A percentile compares a stretch with the other conserved stretches of the same genome.
Evolutionary conservation across 169 alveolate genomes (phyloP).

Genomic region (Sarcocystis neurona): DNA sequence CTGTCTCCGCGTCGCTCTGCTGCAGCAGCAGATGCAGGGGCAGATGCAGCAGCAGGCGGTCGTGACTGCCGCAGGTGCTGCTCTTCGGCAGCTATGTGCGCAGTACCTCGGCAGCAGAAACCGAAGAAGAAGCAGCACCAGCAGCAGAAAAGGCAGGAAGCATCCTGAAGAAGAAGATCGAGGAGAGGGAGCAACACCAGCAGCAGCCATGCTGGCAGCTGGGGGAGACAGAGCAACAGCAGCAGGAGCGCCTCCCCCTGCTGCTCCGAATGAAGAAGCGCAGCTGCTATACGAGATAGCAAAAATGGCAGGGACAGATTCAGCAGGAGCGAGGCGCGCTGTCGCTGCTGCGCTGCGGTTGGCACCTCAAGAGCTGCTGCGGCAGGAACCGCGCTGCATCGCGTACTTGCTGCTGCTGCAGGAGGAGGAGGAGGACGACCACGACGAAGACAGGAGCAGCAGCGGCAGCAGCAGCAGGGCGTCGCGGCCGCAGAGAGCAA

Average conservation of each 20-base stretch:
- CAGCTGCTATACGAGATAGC: neutral
- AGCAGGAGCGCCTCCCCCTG: neutral
- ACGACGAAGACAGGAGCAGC: neutral
- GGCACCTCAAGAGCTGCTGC: neutral
- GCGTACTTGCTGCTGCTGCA: constrained; percentile 7
- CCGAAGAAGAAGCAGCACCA: neutral
- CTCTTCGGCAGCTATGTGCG: constrained; percentile 15
- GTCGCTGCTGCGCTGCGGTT: constrained; percentile 32
- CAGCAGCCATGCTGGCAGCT: no score
- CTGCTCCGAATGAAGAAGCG: neutral
- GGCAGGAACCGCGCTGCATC: neutral
- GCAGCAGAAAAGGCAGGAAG: neutral
- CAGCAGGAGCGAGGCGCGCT: neutral
- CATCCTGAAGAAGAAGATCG: neutral
- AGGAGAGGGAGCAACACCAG: no score
- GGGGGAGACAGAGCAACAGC: no score
- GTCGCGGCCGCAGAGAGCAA: neutral
- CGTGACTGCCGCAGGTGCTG: constrained; percentile 2
- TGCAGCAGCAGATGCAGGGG: constrained; percentile 39
- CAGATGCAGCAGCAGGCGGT: constrained; percentile 15
- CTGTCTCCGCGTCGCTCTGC: constrained; percentile 49
- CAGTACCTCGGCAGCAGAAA: constrained; percentile 16
- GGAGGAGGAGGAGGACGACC: neutral
- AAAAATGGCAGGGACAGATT: constrained; percentile 24
- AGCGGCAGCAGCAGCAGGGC: constrained; percentile 16